Base-by-base conservation (phyloP, 495 filamentous ascomycete genomes). In the Penicillium coprophilum region DNA sequence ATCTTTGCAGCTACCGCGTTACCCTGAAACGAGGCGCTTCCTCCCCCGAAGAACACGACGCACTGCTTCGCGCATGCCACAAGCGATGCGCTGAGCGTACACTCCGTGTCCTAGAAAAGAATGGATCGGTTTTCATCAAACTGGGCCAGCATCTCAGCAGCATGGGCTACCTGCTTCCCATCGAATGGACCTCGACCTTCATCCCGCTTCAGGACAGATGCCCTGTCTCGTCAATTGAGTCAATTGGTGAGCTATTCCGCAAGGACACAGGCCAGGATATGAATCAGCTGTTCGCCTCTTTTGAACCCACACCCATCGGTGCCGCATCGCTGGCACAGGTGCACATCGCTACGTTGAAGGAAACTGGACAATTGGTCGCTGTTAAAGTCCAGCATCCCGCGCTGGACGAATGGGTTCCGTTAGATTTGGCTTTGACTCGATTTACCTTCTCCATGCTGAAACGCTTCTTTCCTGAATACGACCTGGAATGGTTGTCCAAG, bases 41-140 rank as follows among this genome's bases (percentile, higher is more conserved):
- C 34, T 68, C 82, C 32, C 74, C 79, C 21, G 82, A 83, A 46
- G 84, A 93, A 66, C 77, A 82, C 62, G 75, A 81, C n/a, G 71
- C 69, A 28, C 63, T 85, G n/a, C 78, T 99, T 46, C 86, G 84
- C 59, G 85, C 84, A 63, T 97, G 94, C 67, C 94, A 99, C 74
- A 87, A 93, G 70, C 83, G 94, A 65, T 99, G 94, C 73, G 95
- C 94, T 12, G 81, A 89, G 63, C 85, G 94, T 52, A 96, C 94
- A 11, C 75, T 97, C 17, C 78, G 79, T 34, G 92, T 94, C 0
- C 74, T 99, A 27, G 93, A 99, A 77, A 88, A 86, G 75, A 97
- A 95, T 74, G 94, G 94, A 36, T 96, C 92, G 6, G 92, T 99
- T 63, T 99, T 97, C 62, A 97, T 99, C 65, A 99, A 99, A 71